Percentiles rank a stretch among this genome's conserved stretches.
Evolutionary conservation across 2,329 filamentous ascomycete genomes (phyloP).

Genomic region (Apiospora pterosperma): DNA sequence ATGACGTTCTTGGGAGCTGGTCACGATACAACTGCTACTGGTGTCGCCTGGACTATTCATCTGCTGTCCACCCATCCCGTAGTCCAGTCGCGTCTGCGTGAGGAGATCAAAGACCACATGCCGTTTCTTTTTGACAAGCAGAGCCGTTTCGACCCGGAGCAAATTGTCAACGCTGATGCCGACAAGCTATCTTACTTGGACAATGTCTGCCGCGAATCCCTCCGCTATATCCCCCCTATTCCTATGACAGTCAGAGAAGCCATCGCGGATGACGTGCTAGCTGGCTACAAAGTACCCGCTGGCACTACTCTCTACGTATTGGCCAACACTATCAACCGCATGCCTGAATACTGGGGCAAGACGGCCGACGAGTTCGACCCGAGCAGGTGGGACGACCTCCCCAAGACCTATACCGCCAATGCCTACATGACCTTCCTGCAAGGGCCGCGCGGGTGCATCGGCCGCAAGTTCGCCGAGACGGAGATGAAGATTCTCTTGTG

Average conservation of each 20-base stretch:
- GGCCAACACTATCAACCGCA: slow-evolving; percentile 37
- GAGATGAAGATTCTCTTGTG: slow-evolving; percentile 32
- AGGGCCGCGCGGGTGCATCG: slow-evolving; percentile 26
- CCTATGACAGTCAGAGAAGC: slow-evolving; percentile 42
- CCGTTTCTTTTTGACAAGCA: slow-evolving; percentile 35
- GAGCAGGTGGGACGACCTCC: slow-evolving; percentile 37
- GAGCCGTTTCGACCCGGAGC: slow-evolving; percentile 24
- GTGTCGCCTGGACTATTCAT: slow-evolving; percentile 39
- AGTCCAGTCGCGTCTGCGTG: slow-evolving; percentile 35
- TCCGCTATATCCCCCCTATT: slow-evolving; percentile 43
- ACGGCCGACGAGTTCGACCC: slow-evolving; percentile 37
- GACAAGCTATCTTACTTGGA: slow-evolving; percentile 41
- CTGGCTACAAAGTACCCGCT: slow-evolving; percentile 35
- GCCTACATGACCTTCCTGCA: slow-evolving; percentile 31
- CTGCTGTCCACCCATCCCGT: slow-evolving; percentile 35
- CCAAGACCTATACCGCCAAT: slow-evolving; percentile 32
- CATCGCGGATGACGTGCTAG: slow-evolving; percentile 33
- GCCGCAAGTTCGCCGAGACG: slow-evolving; percentile 26
- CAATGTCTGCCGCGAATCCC: slow-evolving; percentile 42
- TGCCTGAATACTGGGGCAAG: slow-evolving; percentile 36
- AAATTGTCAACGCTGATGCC: slow-evolving; percentile 29
- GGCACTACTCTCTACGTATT: slow-evolving; percentile 41
- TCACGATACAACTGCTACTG: slow-evolving; percentile 42
- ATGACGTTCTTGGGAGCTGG: slow-evolving; percentile 39
- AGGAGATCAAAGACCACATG: slow-evolving; percentile 33